Conservation (phyloP, 2,329 filamentous ascomycete species). For the Pyrenochaeta sp. region DNA sequence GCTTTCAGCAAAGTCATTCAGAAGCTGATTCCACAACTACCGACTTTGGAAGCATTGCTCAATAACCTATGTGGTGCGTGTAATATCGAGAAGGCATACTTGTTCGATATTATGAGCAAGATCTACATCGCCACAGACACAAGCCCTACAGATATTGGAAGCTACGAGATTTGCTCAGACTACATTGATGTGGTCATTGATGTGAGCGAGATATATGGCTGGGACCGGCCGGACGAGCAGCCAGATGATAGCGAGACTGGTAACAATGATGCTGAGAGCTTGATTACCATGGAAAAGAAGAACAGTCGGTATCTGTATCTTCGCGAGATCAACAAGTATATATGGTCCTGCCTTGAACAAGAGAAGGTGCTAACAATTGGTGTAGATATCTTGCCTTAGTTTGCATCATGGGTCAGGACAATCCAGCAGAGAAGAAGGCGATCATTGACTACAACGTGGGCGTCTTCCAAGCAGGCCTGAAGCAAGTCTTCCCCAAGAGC, state of each 20-base stretch:
- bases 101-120: conserved; percentile 97
- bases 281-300: conserved; percentile 68
- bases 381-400: conserved; percentile 79
- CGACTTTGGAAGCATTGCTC: conserved; percentile 90
- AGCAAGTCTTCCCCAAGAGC: conserved; percentile 73
- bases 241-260: conserved; percentile 52
- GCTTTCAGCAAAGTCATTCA: conserved; percentile 98
- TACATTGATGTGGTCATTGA: conserved; percentile 99
- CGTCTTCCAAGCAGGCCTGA: conserved; percentile 79
- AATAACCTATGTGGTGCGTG: conserved; percentile 94
- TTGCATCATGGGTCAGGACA: conserved; percentile 84
- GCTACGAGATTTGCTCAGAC: conserved; percentile 98
- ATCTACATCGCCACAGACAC: conserved; percentile 98
- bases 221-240: conserved; percentile 56
- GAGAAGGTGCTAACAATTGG: conserved; percentile 9
- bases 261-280: conserved; percentile 66
- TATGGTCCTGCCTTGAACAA: neutral
- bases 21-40: conserved; percentile 92
- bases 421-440: conserved; percentile 83
- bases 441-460: conserved; percentile 89
- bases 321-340: conserved; percentile 72
- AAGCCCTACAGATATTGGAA: conserved; percentile 90
- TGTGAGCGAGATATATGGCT: conserved; percentile 94
- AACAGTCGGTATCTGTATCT: conserved; percentile 69
- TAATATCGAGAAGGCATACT: conserved; percentile 95